Evolutionary conservation across 306 rosid species (phyloP).

Genomic region (Fagus crenata): DNA sequence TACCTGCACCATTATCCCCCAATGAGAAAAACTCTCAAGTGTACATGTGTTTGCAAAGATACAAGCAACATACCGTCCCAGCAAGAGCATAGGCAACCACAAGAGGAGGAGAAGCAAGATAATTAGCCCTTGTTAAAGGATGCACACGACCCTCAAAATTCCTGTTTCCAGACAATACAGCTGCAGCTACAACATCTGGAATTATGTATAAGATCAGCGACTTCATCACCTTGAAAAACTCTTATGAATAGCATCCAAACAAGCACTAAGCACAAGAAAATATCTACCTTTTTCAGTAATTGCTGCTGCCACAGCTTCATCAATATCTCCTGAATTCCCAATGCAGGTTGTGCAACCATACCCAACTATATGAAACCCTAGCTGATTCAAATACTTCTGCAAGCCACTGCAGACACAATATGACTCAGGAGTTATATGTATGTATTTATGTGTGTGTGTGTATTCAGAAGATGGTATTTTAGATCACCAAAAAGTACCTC

Average conservation of each 20-base stretch:
- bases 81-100: conserved; percentile 98
- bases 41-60: conserved; percentile 18
- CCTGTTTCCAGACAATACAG: conserved; percentile 96
- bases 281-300: conserved; percentile 76
- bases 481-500: conserved; percentile 52
- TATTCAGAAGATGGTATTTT: not conserved
- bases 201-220: conserved; percentile 22
- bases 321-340: conserved; percentile 93
- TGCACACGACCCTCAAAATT: conserved; percentile 98
- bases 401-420: conserved; percentile 57
- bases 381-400: conserved; percentile 87
- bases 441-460: not conserved
- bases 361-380: conserved; percentile 87
- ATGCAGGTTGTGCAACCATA: conserved; percentile 99
- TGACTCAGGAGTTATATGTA: conserved; percentile 23
- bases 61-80: conserved; percentile 72
- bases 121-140: conserved; percentile 94
- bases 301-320: conserved; percentile 82
- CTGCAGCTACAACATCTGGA: conserved; percentile 89
- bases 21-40: conserved; percentile 30
- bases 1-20: conserved; percentile 58
- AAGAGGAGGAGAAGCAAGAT: conserved; percentile 98
- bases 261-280: conserved; percentile 18
- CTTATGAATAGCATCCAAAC: conserved; percentile 11
- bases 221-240: conserved; percentile 22